Evolutionary conservation across 2,329 filamentous ascomycete genomes (phyloP).

Genomic region (Penicillium sp.): DNA sequence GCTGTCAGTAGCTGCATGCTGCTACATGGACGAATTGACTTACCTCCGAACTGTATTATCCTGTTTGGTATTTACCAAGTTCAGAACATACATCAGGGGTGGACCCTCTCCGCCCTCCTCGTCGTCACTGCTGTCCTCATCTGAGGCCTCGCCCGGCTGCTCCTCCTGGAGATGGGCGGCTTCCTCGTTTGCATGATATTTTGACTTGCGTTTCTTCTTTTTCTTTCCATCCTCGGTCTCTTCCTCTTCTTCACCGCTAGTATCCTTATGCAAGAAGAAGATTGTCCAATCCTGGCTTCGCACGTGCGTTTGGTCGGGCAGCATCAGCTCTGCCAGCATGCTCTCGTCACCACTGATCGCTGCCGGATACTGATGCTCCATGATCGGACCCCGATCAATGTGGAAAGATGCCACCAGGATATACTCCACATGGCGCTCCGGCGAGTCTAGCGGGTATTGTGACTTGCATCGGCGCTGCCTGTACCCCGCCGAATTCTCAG

Average conservation of each 20-base stretch:
- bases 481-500: slow-evolving; percentile 45
- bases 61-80: slow-evolving; percentile 96
- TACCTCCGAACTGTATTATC: slow-evolving; percentile 82
- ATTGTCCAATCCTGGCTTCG: slow-evolving; percentile 98
- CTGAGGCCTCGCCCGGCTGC: slow-evolving; percentile 44
- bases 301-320: slow-evolving; percentile 94
- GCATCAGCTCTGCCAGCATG: slow-evolving; percentile 97
- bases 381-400: slow-evolving; percentile 91
- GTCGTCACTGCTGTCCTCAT: slow-evolving; percentile 52
- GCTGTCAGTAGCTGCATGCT: slow-evolving; percentile 11
- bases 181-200: slow-evolving; percentile 46
- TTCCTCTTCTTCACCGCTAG: slow-evolving; percentile 69
- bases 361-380: slow-evolving; percentile 97
- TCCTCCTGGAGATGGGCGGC: slow-evolving; percentile 51
- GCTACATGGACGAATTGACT: slow-evolving; percentile 12
- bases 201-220: slow-evolving; percentile 48
- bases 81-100: slow-evolving; percentile 93
- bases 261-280: slow-evolving; percentile 97
- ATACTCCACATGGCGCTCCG: slow-evolving; percentile 96
- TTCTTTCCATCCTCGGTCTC: slow-evolving; percentile 54
- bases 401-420: slow-evolving; percentile 97
- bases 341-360: slow-evolving; percentile 96
- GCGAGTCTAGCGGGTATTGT: slow-evolving; percentile 72
- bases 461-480: slow-evolving; percentile 63
- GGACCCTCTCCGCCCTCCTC: slow-evolving; percentile 77